Evolutionary conservation across 768 basidiomycete genomes (phyloP).

Genomic region (Agrocybe chaxingu): DNA sequence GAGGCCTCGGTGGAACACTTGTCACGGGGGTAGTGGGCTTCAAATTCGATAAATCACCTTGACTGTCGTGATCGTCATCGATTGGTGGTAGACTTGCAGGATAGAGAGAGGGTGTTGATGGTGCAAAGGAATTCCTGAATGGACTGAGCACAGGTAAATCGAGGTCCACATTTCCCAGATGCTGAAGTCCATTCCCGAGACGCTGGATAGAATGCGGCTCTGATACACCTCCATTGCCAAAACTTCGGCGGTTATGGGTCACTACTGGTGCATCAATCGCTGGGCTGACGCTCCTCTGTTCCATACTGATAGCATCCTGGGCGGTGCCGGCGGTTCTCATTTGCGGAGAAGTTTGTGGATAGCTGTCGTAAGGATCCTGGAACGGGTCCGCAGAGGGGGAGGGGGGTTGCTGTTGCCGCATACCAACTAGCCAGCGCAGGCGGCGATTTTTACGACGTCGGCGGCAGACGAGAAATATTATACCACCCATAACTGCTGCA

Average conservation of each 20-base stretch:
- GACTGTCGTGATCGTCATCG: constrained; percentile 20
- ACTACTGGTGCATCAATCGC: neutral
- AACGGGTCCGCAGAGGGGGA: constrained; percentile 31
- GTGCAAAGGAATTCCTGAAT: constrained; percentile 29
- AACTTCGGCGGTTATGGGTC: neutral
- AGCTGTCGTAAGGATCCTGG: constrained; percentile 18
- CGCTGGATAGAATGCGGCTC: no score
- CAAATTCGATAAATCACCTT: neutral
- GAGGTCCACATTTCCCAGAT: constrained; percentile 6
- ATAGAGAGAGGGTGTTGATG: constrained; percentile 50
- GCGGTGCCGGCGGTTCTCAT: constrained; percentile 14
- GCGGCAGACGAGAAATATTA: constrained; percentile 41
- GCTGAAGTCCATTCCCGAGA: neutral
- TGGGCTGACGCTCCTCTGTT: constrained; percentile 8
- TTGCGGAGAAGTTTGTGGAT: constrained; percentile 10
- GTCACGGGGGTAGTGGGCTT: neutral
- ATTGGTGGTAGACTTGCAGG: constrained; percentile 40
- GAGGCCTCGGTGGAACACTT: constrained; percentile 24
- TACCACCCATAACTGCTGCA: constrained; percentile 40
- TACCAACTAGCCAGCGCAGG: constrained; percentile 32
- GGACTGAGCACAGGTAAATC: constrained; percentile 8
- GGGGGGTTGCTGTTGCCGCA: constrained; percentile 30
- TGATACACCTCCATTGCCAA: neutral
- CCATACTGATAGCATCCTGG: constrained; percentile 8
- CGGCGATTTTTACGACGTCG: constrained; percentile 36